A percentile compares a stretch with the other conserved stretches of the same genome.
Conservation (phyloP, 257 asterid genomes). For the Anisodus acutangulus region DNA sequence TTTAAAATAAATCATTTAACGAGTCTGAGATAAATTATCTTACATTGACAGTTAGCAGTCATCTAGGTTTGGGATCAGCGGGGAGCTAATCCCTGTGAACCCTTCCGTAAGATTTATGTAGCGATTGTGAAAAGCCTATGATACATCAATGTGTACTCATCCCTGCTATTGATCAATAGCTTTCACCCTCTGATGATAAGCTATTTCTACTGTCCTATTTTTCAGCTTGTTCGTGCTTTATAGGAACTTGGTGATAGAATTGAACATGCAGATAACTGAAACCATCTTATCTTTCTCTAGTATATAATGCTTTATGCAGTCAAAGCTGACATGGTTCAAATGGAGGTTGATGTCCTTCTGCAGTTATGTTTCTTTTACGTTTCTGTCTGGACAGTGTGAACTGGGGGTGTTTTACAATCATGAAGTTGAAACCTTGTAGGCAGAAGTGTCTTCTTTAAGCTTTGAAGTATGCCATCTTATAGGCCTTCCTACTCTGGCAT, state of each 20-base stretch:
- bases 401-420: background rate
- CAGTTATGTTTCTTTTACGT: background rate
- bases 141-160: background rate
- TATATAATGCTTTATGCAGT: background rate
- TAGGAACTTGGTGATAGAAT: constrained; percentile 9
- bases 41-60: background rate
- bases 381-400: background rate
- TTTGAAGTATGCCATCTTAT: background rate
- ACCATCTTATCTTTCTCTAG: constrained; percentile 5
- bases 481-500: background rate
- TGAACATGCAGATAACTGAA: background rate
- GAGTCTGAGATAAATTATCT: background rate
- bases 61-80: background rate
- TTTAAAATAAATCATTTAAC: constrained; percentile 7
- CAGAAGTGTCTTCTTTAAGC: background rate
- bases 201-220: background rate
- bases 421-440: background rate
- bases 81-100: background rate
- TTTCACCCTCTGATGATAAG: background rate
- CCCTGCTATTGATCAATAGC: background rate
- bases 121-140: background rate
- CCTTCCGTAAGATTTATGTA: background rate
- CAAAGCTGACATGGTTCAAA: background rate
- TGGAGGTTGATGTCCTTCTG: background rate
- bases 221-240: background rate